These are phyloP conservation scores for Ceratobasidium sp. DNA, from an alignment of 1,284 basidiomycete genomes.

Conservation along the genomic window DNA sequence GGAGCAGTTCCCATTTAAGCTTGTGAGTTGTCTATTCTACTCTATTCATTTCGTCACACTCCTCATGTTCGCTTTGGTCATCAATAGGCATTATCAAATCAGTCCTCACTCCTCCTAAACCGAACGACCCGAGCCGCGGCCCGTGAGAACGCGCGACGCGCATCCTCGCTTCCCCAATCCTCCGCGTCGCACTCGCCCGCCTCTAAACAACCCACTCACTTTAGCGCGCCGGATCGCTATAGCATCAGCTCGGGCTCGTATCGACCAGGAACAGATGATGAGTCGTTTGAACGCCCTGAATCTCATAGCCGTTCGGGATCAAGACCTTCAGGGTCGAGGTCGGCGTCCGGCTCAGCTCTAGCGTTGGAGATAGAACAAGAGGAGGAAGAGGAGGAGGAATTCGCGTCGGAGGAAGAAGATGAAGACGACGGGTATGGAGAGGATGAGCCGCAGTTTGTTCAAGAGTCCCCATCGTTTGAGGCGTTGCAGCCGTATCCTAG, in stretches of 20 bases:
- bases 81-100: slow-evolving; percentile 18
- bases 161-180: slow-evolving; percentile 10
- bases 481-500: slow-evolving; percentile 29
- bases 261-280: slow-evolving; percentile 7
- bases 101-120: slow-evolving; percentile 35
- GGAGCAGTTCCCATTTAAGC: slow-evolving; percentile 41
- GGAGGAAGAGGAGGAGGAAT: neutral
- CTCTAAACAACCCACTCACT: slow-evolving; percentile 9
- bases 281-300: slow-evolving; percentile 26
- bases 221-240: slow-evolving; percentile 26
- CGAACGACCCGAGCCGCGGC: slow-evolving; percentile 26
- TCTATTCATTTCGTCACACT: neutral
- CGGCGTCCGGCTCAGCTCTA: slow-evolving; percentile 5
- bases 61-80: slow-evolving; percentile 12
- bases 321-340: no score
- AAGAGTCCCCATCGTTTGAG: slow-evolving; percentile 28
- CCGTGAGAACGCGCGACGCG: slow-evolving; percentile 21
- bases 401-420: slow-evolving; percentile 11
- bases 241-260: neutral
- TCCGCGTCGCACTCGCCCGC: neutral
- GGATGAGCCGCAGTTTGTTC: slow-evolving; percentile 21
- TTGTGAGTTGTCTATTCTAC: slow-evolving; percentile 12
- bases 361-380: neutral
- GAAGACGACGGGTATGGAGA: slow-evolving; percentile 13
- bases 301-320: slow-evolving; percentile 1